These are phyloP conservation scores for Neobulgaria alba DNA, from an alignment of 2,329 filamentous ascomycete species.

Conservation along the genomic window DNA sequence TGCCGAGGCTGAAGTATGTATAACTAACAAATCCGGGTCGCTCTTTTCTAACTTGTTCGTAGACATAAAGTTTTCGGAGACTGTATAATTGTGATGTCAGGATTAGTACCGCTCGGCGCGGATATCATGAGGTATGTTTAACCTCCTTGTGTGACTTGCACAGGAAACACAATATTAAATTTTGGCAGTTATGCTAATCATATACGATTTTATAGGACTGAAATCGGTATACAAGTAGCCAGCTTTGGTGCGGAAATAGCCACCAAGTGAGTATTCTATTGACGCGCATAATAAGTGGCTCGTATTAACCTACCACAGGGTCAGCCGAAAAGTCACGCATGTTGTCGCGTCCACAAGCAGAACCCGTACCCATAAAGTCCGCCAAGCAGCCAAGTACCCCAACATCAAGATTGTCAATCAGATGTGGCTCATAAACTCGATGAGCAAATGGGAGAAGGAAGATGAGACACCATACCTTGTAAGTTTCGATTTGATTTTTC, in stretches of 20 bases:
- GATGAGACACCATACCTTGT: constrained; percentile 55
- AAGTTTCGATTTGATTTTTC: constrained; percentile 2
- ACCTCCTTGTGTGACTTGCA: not conserved
- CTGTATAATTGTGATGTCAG: constrained; percentile 78
- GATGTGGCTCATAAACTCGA: constrained; percentile 79
- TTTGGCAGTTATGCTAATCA: too few species aligned
- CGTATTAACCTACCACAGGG: constrained; percentile 27
- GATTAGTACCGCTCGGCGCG: constrained; percentile 75
- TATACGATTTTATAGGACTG: constrained; percentile 44
- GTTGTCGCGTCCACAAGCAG: constrained; percentile 62
- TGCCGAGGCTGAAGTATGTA: constrained; percentile 65
- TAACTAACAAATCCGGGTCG: not conserved
- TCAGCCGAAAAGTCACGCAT: constrained; percentile 60
- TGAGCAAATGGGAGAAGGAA: constrained; percentile 73
- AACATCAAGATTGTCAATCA: constrained; percentile 87
- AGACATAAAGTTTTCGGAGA: constrained; percentile 59
- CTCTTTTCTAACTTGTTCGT: constrained; percentile 14
- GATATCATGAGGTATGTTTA: constrained; percentile 52
- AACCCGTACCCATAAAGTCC: constrained; percentile 82
- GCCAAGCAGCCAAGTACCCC: constrained; percentile 69
- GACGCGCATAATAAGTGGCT: not conserved
- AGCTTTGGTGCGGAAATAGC: constrained; percentile 69
- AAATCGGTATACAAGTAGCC: constrained; percentile 79
- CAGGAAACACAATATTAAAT: not conserved
- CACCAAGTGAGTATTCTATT: constrained; percentile 27